Evolutionary conservation across 1,139 yeast genomes (phyloP).

Genomic region (Geotrichum bryndzae): DNA sequence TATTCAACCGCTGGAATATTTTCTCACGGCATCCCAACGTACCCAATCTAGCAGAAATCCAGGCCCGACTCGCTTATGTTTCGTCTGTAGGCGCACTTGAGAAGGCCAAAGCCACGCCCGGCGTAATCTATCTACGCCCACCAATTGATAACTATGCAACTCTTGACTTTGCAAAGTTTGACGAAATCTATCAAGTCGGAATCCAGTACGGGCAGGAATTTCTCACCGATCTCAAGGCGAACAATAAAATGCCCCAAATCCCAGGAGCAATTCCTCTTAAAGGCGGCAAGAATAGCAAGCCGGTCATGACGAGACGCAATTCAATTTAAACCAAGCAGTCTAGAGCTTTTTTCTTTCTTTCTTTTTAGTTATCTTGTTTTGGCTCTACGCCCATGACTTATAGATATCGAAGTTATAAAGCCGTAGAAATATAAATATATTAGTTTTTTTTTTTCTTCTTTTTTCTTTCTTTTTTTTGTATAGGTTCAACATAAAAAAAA

Average conservation of each 20-base stretch:
- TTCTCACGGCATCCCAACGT: conserved; percentile 83
- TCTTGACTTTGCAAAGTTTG: conserved; percentile 85
- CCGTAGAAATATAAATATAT: conserved; percentile 6
- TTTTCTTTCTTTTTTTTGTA: background rate
- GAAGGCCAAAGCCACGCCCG: conserved; percentile 74
- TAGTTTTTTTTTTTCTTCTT: background rate
- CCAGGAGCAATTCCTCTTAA: conserved; percentile 43
- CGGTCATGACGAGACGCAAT: conserved; percentile 5
- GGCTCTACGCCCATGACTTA: background rate
- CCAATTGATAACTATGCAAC: conserved; percentile 92
- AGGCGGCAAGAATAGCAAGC: background rate
- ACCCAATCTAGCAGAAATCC: conserved; percentile 93
- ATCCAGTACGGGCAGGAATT: conserved; percentile 63
- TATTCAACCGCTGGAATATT: conserved; percentile 84
- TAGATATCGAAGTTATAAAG: background rate
- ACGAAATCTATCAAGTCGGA: conserved; percentile 82
- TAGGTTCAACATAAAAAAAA: background rate
- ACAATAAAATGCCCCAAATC: conserved; percentile 55
- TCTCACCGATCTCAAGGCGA: conserved; percentile 48
- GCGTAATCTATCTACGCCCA: conserved; percentile 89
- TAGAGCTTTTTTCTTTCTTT: background rate
- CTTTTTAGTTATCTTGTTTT: background rate
- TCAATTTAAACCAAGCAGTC: background rate
- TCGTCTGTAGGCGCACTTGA: conserved; percentile 92
- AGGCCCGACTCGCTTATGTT: conserved; percentile 86